These are phyloP conservation scores for Penicillium sp. DNA, from an alignment of 2,329 filamentous ascomycete species.

Conservation along the genomic window DNA sequence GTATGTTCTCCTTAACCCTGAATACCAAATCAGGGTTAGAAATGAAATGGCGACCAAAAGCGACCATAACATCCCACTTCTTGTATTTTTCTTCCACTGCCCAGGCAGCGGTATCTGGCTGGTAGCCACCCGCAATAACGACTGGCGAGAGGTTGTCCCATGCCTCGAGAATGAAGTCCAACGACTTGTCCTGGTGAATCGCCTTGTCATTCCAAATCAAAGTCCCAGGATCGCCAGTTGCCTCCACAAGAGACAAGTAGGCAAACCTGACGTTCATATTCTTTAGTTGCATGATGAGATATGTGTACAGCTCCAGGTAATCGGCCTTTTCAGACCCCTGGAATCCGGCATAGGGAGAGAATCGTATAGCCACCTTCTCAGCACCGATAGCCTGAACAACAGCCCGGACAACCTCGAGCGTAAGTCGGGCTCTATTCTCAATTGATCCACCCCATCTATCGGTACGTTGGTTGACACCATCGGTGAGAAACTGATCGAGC, in stretches of 20 bases:
- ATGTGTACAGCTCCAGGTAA: constrained; percentile 60
- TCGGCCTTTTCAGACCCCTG: constrained; percentile 57
- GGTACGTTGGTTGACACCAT: constrained; percentile 47
- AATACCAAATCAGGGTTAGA: constrained; percentile 27
- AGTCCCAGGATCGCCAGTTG: constrained; percentile 35
- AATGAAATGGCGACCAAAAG: constrained; percentile 34
- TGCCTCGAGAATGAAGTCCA: constrained; percentile 44
- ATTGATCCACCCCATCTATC: constrained; percentile 51
- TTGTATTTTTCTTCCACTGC: constrained; percentile 29
- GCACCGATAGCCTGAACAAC: constrained; percentile 43
- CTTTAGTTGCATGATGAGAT: constrained; percentile 51
- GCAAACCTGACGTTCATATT: constrained; percentile 51
- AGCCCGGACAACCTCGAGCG: constrained; percentile 47
- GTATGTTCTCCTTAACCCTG: constrained; percentile 14
- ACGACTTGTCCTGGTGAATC: constrained; percentile 15
- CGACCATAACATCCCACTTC: constrained; percentile 28
- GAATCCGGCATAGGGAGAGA: constrained; percentile 39
- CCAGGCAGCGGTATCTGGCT: constrained; percentile 34
- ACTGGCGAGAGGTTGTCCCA: constrained; percentile 37
- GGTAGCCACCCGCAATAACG: constrained; percentile 47
- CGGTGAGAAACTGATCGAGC: constrained; percentile 50
- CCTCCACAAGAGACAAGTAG: constrained; percentile 61
- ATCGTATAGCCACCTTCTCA: constrained; percentile 42
- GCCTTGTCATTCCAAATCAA: constrained; percentile 2
- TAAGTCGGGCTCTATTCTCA: constrained; percentile 54